Conservation (phyloP, 495 filamentous ascomycete genomes). For the Saxophila tyrrhenica region DNA sequence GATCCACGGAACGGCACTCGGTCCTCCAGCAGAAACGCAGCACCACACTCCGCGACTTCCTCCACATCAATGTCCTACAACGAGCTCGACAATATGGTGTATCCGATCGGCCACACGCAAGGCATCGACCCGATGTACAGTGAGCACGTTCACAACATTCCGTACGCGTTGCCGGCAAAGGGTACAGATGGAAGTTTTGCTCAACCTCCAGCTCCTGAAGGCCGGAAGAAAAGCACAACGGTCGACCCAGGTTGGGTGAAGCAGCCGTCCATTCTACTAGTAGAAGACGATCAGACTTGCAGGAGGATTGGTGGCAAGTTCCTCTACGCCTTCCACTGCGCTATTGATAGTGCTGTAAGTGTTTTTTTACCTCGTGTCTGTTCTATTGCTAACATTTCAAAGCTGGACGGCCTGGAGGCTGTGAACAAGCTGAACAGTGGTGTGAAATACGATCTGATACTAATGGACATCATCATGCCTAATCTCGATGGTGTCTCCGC, state of each 20-base stretch:
- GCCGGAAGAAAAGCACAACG: constrained; percentile 55
- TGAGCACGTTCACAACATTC: constrained; percentile 88
- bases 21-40: constrained; percentile 24
- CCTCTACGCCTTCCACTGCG: constrained; percentile 74
- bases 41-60: constrained; percentile 41
- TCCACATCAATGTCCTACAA: constrained; percentile 41
- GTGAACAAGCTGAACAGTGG: constrained; percentile 81
- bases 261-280: constrained; percentile 75
- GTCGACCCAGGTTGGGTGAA: constrained; percentile 72
- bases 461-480: constrained; percentile 99
- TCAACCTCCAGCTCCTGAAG: constrained; percentile 31
- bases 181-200: constrained; percentile 32
- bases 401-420: constrained; percentile 86
- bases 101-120: constrained; percentile 77
- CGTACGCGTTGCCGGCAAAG: constrained; percentile 61
- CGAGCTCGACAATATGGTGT: constrained; percentile 74
- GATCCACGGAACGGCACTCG: constrained; percentile 21
- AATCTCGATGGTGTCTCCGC: constrained; percentile 91
- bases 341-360: constrained; percentile 85
- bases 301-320: constrained; percentile 91
- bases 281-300: constrained; percentile 93
- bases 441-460: constrained; percentile 78
- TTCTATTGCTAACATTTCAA: constrained; percentile 24
- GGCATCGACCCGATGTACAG: constrained; percentile 92
- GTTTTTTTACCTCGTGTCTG: too few species aligned